Percentiles rank a stretch among this genome's conserved stretches.
Evolutionary conservation across 108 stramenopile genomes (phyloP).

Genomic region (Fragilaria radians): DNA sequence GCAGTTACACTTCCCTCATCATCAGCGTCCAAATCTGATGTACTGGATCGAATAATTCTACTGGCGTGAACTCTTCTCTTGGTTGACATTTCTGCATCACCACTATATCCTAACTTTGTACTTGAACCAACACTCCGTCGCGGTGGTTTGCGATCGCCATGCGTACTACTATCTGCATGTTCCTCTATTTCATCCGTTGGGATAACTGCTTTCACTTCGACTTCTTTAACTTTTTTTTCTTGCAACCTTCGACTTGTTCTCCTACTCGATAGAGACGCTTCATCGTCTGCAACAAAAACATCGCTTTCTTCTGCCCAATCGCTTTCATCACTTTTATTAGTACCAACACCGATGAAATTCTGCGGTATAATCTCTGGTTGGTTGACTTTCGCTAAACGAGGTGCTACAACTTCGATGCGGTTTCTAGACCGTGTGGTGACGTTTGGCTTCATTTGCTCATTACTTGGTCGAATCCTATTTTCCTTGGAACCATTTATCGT

Average conservation of each 20-base stretch:
- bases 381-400: not conserved
- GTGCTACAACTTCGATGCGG: not conserved
- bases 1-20: slow-evolving; percentile 4
- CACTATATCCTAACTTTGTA: not conserved
- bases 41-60: not conserved
- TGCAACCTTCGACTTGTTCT: slow-evolving; percentile 3
- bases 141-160: not conserved
- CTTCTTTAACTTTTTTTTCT: not conserved
- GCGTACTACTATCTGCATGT: not conserved
- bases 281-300: not conserved
- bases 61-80: not conserved
- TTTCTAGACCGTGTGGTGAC: not conserved
- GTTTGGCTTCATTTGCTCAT: not conserved
- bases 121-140: not conserved
- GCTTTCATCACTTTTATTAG: not conserved
- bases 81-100: not conserved
- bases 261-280: slow-evolving; percentile 3
- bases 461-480: not conserved
- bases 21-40: not conserved
- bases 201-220: not conserved
- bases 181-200: not conserved
- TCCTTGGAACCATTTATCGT: not conserved
- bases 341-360: too few relatives aligned
- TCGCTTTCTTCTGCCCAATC: slow-evolving; percentile 1
- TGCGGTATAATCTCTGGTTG: not conserved